Evolutionary conservation across 2,329 filamentous ascomycete species (phyloP).

Genomic region (Fusarium sp.): DNA sequence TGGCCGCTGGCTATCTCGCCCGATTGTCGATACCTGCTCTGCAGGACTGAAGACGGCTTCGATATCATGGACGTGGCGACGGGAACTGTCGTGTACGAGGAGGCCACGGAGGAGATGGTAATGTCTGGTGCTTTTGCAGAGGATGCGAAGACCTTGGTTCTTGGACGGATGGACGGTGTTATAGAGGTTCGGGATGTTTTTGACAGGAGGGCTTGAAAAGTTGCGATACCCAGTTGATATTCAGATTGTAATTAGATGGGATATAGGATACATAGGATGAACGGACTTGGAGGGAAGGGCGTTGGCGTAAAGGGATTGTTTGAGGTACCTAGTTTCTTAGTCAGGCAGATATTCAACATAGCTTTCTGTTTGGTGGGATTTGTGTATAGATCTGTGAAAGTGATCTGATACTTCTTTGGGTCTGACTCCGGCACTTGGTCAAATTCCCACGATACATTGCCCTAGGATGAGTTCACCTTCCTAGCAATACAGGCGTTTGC

Average conservation of each 20-base stretch:
- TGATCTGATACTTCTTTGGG: no score
- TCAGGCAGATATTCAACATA: conserved; percentile 31
- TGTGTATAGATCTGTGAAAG: no score
- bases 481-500: no score
- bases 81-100: conserved; percentile 51
- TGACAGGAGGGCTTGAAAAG: conserved; percentile 37
- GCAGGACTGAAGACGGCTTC: conserved; percentile 58
- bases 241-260: conserved; percentile 3
- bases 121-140: conserved; percentile 55
- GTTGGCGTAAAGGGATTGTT: not conserved
- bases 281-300: not conserved
- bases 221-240: conserved; percentile 33
- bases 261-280: not conserved
- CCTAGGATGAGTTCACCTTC: no score
- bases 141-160: conserved; percentile 49
- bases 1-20: conserved; percentile 59
- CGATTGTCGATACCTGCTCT: conserved; percentile 55
- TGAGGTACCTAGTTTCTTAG: conserved; percentile 8
- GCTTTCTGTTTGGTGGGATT: no score
- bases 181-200: conserved; percentile 54
- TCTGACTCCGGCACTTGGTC: no score
- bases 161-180: conserved; percentile 54
- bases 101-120: conserved; percentile 46
- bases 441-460: no score
- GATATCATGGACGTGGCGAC: conserved; percentile 57